Conservation (phyloP, 805 yeast genomes). For the Myxozyma vanderwaltii region DNA sequence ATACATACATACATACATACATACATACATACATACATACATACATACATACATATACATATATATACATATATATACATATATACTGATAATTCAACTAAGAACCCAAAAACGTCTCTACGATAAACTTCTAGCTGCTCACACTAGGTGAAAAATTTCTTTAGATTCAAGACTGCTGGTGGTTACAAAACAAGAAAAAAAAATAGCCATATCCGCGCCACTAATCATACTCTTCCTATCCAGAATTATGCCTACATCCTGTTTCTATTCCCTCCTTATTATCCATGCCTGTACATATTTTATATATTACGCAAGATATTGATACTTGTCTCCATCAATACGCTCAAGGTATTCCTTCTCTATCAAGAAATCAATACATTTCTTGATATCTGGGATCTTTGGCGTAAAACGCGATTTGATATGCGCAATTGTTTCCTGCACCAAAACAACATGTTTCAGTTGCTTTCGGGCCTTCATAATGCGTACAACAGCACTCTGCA, state of each 20-base stretch:
- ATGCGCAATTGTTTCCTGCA: conserved; percentile 86
- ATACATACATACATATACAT: too few relatives aligned
- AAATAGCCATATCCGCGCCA: too few relatives aligned
- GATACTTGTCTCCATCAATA: conserved; percentile 69
- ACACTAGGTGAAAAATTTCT: neutral
- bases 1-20: too few relatives aligned
- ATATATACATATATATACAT: too few relatives aligned
- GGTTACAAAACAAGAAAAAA: neutral
- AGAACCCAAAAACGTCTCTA: too few relatives aligned
- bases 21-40: too few relatives aligned
- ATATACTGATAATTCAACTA: too few relatives aligned
- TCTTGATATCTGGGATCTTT: conserved; percentile 79
- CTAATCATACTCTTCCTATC: neutral
- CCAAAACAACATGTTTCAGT: conserved; percentile 73
- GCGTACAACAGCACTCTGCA: conserved; percentile 92
- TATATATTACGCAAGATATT: conserved; percentile 69
- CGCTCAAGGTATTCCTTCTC: conserved; percentile 85
- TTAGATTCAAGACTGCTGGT: neutral
- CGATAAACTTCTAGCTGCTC: too few relatives aligned
- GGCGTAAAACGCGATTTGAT: conserved; percentile 83
- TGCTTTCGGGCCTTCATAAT: conserved; percentile 92
- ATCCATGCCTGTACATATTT: neutral
- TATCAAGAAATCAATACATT: conserved; percentile 79
- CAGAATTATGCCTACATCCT: neutral
- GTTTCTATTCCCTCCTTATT: neutral